Percentiles rank a stretch among this genome's conserved stretches.
These are phyloP conservation scores for Dittrichia graveolens DNA, from an alignment of 129 eudicot species.

Conservation along the genomic window DNA sequence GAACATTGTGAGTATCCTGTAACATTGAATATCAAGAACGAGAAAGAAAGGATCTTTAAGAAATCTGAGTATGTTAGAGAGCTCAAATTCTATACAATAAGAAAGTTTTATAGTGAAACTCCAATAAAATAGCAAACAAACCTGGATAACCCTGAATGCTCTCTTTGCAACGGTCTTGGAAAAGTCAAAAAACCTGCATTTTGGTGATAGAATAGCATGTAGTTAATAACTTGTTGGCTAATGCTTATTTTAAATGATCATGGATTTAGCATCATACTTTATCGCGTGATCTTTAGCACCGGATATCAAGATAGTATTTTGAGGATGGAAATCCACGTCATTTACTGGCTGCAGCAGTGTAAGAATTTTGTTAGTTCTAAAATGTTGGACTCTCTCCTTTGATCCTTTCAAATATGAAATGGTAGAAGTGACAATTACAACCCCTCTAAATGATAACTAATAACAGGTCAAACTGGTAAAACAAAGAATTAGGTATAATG, in stretches of 20 bases:
- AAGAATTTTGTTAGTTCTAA: conserved; percentile 28
- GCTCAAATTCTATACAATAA: neutral
- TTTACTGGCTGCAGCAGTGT: conserved; percentile 79
- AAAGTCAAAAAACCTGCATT: conserved; percentile 87
- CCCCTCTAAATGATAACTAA: neutral
- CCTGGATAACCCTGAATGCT: conserved; percentile 94
- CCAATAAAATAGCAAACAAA: conserved; percentile 25
- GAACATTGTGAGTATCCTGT: conserved; percentile 94
- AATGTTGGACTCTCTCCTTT: conserved; percentile 5
- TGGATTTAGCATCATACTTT: conserved; percentile 47
- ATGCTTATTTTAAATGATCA: neutral
- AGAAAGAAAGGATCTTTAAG: neutral
- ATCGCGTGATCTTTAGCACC: conserved; percentile 92
- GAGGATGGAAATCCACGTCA: conserved; percentile 94
- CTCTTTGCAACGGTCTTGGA: conserved; percentile 80
- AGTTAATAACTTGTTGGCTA: conserved; percentile 1
- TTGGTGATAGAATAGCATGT: conserved; percentile 11
- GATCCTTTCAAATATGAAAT: neutral
- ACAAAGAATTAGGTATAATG: neutral
- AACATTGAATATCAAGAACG: conserved; percentile 17
- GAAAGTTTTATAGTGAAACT: conserved; percentile 2
- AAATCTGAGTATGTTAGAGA: neutral
- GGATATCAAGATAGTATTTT: conserved; percentile 68
- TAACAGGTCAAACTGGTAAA: conserved; percentile 3
- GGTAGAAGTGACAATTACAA: neutral